Evolutionary conservation across 2,329 filamentous ascomycete genomes (phyloP).

Genomic region (Ophiocordyceps robertsii): DNA sequence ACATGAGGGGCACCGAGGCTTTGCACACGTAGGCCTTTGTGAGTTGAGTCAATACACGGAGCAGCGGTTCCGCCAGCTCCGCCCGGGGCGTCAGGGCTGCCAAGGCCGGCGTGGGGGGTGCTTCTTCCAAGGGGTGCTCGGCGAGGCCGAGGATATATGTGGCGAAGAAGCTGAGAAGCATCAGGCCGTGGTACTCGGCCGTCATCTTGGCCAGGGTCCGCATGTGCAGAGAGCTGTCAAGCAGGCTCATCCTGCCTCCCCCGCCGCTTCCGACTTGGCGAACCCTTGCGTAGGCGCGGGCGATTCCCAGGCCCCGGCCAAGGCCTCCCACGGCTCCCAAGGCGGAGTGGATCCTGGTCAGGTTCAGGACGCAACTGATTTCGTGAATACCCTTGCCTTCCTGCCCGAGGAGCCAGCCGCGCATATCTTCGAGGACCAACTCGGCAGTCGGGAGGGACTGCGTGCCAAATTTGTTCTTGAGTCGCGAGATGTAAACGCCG

Average conservation of each 20-base stretch:
- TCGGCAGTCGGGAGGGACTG: conserved; percentile 59
- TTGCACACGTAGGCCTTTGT: conserved; percentile 46
- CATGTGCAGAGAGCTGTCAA: conserved; percentile 42
- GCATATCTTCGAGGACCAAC: conserved; percentile 49
- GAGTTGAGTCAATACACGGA: conserved; percentile 45
- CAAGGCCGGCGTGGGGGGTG: conserved; percentile 8
- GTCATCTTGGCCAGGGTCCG: conserved; percentile 42
- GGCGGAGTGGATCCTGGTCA: conserved; percentile 48
- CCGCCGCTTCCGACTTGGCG: conserved; percentile 34
- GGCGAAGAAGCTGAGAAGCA: conserved; percentile 41
- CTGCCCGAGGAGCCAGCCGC: conserved; percentile 51
- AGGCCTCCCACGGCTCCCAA: conserved; percentile 38
- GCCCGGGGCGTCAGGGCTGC: conserved; percentile 18
- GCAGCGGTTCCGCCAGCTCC: conserved; percentile 25
- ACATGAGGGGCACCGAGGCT: conserved; percentile 32
- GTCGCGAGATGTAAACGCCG: conserved; percentile 51
- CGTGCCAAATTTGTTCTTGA: conserved; percentile 64
- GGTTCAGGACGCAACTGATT: conserved; percentile 54
- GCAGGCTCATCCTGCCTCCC: conserved; percentile 31
- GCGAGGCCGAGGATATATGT: conserved; percentile 39
- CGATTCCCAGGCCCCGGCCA: conserved; percentile 42
- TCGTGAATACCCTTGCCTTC: conserved; percentile 55
- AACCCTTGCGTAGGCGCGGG: conserved; percentile 43
- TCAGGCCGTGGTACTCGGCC: conserved; percentile 39
- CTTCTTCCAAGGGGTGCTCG: conserved; percentile 25